Percentiles rank a stretch among this genome's conserved stretches.
These are phyloP conservation scores for Capsella bursapastoris DNA, from an alignment of 345 rosid species.

Conservation along the genomic window DNA sequence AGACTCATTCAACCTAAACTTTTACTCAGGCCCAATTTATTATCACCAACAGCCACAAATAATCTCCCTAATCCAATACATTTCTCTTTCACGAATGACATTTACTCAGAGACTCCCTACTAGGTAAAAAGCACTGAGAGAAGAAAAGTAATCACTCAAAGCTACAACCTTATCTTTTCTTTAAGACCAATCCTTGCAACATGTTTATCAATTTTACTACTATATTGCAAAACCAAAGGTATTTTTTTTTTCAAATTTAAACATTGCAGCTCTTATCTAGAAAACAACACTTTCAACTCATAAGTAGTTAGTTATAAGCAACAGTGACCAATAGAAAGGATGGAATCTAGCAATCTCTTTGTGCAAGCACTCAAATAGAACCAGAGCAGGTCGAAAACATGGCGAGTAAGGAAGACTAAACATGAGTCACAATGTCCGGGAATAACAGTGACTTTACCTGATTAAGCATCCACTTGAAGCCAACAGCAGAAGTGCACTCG, in stretches of 20 bases:
- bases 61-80: not conserved
- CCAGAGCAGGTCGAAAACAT: not conserved
- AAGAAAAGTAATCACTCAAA: not conserved
- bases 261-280: not conserved
- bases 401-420: not conserved
- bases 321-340: not conserved
- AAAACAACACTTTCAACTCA: not conserved
- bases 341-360: slow-evolving; percentile 13
- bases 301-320: slow-evolving; percentile 1
- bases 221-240: not conserved
- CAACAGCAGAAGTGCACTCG: slow-evolving; percentile 95
- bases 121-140: not conserved
- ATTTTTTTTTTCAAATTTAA: not conserved
- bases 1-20: not conserved
- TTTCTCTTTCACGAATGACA: not conserved
- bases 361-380: not conserved
- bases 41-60: not conserved
- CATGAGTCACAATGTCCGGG: not conserved
- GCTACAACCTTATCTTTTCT: not conserved
- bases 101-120: not conserved
- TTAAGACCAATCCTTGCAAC: not conserved
- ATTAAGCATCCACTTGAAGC: slow-evolving; percentile 99
- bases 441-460: slow-evolving; percentile 55
- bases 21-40: not conserved
- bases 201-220: not conserved